Conservation (phyloP, 768 basidiomycete genomes). For the Boletellus ananiceps region DNA sequence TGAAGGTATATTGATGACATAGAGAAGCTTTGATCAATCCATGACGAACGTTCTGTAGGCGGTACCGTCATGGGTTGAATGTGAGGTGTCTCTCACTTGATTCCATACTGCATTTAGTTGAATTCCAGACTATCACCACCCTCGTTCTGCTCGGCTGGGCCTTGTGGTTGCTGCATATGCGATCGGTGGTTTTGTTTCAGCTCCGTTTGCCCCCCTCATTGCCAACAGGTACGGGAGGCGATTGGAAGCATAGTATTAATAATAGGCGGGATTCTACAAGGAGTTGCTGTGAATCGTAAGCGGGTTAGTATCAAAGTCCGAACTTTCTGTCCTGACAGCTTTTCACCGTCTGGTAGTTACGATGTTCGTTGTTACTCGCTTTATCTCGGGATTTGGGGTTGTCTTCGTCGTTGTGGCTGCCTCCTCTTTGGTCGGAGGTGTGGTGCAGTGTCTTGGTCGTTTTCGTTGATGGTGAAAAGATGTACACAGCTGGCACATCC, state of each 20-base stretch:
- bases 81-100: conserved; percentile 28
- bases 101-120: neutral
- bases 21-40: conserved; percentile 33
- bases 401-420: conserved; percentile 5
- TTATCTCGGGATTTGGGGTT: neutral
- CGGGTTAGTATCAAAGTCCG: neutral
- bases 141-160: conserved; percentile 52
- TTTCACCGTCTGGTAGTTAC: neutral
- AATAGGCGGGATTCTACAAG: neutral
- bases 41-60: conserved; percentile 64
- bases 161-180: neutral
- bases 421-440: conserved; percentile 7
- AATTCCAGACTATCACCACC: conserved; percentile 48
- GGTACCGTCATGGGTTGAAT: conserved; percentile 51
- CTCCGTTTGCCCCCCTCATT: neutral
- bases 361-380: conserved; percentile 7
- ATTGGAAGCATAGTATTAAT: neutral
- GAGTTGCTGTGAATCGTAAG: neutral
- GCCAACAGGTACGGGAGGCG: neutral
- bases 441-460: neutral
- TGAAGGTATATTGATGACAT: neutral
- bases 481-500: conserved; percentile 11
- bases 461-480: neutral
- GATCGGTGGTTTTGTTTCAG: neutral
- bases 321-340: neutral